A percentile compares a stretch with the other conserved stretches of the same genome.
Conservation (phyloP, 192 early-diverging fungal genomes). For the Coemansia sp. region DNA sequence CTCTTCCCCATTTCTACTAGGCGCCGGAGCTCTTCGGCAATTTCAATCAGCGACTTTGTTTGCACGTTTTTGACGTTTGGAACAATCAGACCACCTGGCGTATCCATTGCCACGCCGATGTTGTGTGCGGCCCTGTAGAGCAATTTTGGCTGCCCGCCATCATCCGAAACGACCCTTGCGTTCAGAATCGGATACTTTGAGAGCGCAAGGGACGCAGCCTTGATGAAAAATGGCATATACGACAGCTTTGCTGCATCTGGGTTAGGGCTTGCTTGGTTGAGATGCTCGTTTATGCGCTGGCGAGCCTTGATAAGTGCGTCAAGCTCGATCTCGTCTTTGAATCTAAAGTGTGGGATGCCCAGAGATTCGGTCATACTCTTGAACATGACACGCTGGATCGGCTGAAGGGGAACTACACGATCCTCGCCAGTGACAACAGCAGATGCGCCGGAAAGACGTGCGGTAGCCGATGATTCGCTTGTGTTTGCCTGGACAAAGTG, state of each 20-base stretch:
- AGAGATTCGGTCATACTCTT: conserved; percentile 91
- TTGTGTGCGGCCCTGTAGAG: conserved; percentile 81
- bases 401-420: conserved; percentile 64
- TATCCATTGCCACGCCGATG: conserved; percentile 97
- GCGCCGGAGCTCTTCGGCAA: conserved; percentile 80
- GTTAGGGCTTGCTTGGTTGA: conserved; percentile 53
- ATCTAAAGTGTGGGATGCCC: conserved; percentile 92
- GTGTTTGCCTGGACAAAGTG: conserved; percentile 38
- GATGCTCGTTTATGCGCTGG: conserved; percentile 62
- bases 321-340: conserved; percentile 84
- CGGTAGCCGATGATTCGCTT: conserved; percentile 18
- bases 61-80: conserved; percentile 95
- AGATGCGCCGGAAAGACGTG: conserved; percentile 27
- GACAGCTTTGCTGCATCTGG: conserved; percentile 71
- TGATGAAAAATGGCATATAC: conserved; percentile 96
- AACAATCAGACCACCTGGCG: conserved; percentile 88
- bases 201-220: conserved; percentile 81
- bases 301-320: conserved; percentile 69
- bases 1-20: conserved; percentile 66
- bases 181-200: conserved; percentile 86
- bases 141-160: conserved; percentile 57
- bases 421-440: conserved; percentile 50
- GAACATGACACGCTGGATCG: conserved; percentile 96
- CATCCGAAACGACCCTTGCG: conserved; percentile 58
- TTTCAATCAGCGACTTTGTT: conserved; percentile 80